phyloP scores from a whole-genome alignment of 1,284 basidiomycete species.

The Irpex sp. region DNA sequence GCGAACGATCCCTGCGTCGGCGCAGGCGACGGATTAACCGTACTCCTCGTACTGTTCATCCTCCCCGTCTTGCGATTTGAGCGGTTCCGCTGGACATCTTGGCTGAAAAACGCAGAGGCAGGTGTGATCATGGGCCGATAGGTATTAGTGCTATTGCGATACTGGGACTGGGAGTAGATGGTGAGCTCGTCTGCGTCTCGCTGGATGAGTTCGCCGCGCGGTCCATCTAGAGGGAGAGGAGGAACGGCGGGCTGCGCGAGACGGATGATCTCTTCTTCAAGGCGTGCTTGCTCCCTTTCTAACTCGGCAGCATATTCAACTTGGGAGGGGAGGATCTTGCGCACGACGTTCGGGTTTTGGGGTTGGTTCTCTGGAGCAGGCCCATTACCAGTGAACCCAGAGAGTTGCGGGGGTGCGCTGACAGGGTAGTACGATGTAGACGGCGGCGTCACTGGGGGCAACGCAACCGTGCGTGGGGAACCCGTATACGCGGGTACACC shows the following conservation, averaged over 20 bases:
- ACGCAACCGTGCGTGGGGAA: constrained; percentile 1
- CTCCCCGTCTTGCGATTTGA: constrained; percentile 2
- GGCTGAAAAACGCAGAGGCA: constrained; percentile 10
- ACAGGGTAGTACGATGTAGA: neutral
- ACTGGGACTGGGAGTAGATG: neutral
- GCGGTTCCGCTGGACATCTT: constrained; percentile 8
- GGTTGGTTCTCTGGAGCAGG: neutral
- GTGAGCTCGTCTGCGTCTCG: neutral
- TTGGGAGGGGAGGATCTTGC: constrained; percentile 12
- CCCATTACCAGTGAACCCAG: neutral
- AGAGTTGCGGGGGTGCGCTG: constrained; percentile 10
- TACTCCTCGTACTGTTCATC: neutral
- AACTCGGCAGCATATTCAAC: constrained; percentile 9
- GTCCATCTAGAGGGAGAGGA: neutral
- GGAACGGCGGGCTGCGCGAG: constrained; percentile 9
- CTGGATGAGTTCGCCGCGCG: neutral
- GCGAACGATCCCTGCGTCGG: constrained; percentile 6
- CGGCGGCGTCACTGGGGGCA: neutral
- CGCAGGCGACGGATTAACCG: constrained; percentile 3
- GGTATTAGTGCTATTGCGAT: no score
- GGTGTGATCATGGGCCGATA: neutral
- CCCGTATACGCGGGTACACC: neutral
- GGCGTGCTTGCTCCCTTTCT: constrained; percentile 5
- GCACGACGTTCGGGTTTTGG: no score
- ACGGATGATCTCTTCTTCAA: neutral